Conservation (phyloP, 345 rosid genomes). For the Turnera subulata region DNA sequence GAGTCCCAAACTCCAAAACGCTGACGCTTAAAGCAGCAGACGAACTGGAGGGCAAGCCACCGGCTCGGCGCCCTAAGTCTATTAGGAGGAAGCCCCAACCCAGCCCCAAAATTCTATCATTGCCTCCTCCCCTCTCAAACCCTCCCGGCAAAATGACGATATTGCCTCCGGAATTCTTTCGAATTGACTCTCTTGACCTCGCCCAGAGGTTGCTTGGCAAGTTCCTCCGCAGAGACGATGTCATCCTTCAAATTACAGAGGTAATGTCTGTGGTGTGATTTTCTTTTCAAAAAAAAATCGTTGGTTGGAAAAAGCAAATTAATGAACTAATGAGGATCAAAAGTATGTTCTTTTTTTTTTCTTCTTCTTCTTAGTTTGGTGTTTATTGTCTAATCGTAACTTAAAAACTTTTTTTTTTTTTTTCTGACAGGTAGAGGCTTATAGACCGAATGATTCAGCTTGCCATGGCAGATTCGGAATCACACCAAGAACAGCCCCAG, state of each 20-base stretch:
- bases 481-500: conserved; percentile 82
- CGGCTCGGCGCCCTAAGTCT: conserved; percentile 10
- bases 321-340: too few relatives aligned
- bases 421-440: conserved; percentile 76
- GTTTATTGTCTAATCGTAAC: too few relatives aligned
- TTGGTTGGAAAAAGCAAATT: neutral
- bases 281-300: neutral
- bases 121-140: conserved; percentile 3
- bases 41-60: neutral
- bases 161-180: conserved; percentile 64
- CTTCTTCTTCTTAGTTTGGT: too few relatives aligned
- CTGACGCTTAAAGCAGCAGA: neutral
- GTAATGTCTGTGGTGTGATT: conserved; percentile 32
- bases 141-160: conserved; percentile 32
- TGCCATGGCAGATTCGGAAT: conserved; percentile 86
- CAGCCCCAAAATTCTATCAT: conserved; percentile 11
- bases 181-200: conserved; percentile 76
- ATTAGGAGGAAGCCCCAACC: conserved; percentile 10
- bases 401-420: too few relatives aligned
- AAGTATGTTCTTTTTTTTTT: too few relatives aligned
- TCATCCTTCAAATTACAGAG: conserved; percentile 85
- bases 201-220: conserved; percentile 95
- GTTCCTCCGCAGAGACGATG: conserved; percentile 66
- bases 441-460: conserved; percentile 89
- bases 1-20: neutral